Evolutionary conservation across 345 rosid genomes (phyloP).

Genomic region (Turritis glabra): DNA sequence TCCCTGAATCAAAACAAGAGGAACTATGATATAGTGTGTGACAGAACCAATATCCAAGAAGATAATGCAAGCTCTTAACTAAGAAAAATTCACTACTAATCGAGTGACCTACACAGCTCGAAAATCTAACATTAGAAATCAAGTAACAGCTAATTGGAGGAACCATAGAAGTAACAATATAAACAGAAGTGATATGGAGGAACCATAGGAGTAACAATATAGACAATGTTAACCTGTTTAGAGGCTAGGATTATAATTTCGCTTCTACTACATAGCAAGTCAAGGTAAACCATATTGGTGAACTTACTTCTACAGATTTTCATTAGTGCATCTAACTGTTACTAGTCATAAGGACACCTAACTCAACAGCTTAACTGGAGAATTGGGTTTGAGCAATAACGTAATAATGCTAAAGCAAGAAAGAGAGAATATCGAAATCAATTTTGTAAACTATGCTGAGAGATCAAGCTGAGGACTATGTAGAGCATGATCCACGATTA

Average conservation of each 20-base stretch:
- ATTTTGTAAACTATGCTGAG: neutral
- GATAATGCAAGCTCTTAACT: neutral
- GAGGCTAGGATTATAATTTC: neutral
- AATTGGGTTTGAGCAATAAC: neutral
- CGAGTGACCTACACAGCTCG: neutral
- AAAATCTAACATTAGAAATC: neutral
- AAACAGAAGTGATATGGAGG: neutral
- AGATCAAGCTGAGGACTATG: neutral
- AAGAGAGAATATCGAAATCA: neutral
- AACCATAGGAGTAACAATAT: neutral
- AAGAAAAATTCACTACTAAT: neutral
- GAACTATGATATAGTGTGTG: neutral
- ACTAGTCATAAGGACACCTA: neutral
- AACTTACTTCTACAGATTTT: neutral
- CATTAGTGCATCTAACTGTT: neutral
- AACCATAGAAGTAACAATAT: neutral
- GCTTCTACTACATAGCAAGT: neutral
- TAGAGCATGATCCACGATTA: neutral
- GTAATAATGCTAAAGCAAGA: neutral
- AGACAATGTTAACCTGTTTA: neutral
- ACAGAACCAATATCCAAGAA: neutral
- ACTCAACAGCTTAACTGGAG: neutral
- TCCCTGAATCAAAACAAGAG: slow-evolving; percentile 51
- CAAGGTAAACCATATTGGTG: neutral
- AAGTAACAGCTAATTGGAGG: neutral